Conservation (phyloP, 768 basidiomycete genomes). For the Asterophora parasitica region DNA sequence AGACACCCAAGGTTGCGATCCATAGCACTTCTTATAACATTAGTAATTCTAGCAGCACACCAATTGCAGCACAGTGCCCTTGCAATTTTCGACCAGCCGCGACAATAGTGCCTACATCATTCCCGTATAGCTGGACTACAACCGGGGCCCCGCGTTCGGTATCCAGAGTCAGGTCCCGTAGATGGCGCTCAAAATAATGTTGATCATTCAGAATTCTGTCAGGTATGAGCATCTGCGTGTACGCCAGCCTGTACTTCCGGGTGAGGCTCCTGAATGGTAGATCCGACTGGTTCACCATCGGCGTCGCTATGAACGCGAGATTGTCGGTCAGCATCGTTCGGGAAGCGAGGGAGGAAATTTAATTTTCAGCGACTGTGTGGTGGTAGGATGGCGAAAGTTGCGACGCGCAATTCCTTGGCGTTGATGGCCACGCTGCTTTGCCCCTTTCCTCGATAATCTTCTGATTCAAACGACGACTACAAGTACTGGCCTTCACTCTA, state of each 20-base stretch:
- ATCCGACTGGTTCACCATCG: constrained; percentile 81
- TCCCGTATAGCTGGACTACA: constrained; percentile 71
- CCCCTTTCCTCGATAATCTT: neutral
- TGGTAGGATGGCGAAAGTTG: neutral
- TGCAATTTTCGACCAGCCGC: constrained; percentile 58
- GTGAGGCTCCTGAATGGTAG: constrained; percentile 65
- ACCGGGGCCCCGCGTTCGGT: constrained; percentile 39
- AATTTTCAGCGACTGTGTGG: neutral
- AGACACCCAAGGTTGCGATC: constrained; percentile 83
- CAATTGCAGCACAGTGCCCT: constrained; percentile 62
- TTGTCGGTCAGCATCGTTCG: constrained; percentile 17
- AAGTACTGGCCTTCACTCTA: too few relatives aligned
- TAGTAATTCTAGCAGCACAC: constrained; percentile 40
- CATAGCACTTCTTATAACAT: constrained; percentile 24
- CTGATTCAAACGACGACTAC: too few relatives aligned
- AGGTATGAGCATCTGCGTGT: constrained; percentile 76
- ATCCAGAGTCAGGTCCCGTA: constrained; percentile 45
- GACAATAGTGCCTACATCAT: constrained; percentile 58
- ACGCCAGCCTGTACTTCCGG: constrained; percentile 55
- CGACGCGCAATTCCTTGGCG: neutral
- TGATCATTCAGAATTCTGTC: constrained; percentile 56
- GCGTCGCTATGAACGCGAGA: constrained; percentile 52
- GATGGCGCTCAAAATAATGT: constrained; percentile 60
- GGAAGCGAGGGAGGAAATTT: neutral
- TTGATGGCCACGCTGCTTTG: constrained; percentile 3